Percentiles rank a stretch among this genome's conserved stretches.
These are phyloP conservation scores for Penicillium paradoxum DNA, from an alignment of 495 filamentous ascomycete genomes.

Conservation along the genomic window DNA sequence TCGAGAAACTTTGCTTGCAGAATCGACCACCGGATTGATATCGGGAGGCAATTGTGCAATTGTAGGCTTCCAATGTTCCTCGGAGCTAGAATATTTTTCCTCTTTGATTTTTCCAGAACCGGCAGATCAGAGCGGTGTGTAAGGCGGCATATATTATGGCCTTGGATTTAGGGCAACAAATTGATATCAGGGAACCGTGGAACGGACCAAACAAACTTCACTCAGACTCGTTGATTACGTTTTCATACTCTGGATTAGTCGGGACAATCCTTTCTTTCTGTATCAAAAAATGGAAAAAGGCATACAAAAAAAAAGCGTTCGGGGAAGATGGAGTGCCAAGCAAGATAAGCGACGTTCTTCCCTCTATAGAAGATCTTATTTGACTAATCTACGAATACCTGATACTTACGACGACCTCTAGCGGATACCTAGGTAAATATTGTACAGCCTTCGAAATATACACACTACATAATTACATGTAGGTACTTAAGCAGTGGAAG, in stretches of 20 bases:
- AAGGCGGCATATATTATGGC: constrained; percentile 9
- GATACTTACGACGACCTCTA: too few relatives aligned
- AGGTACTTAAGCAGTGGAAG: too few relatives aligned
- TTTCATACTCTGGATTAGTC: not conserved
- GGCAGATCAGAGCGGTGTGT: constrained; percentile 24
- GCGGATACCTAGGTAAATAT: too few relatives aligned
- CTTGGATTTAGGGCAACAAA: not conserved
- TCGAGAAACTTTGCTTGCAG: not conserved
- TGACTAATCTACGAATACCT: too few relatives aligned
- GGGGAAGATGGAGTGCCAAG: too few relatives aligned
- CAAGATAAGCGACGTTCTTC: too few relatives aligned
- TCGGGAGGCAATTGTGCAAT: constrained; percentile 3
- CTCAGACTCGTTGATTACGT: not conserved
- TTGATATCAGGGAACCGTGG: not conserved
- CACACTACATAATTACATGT: too few relatives aligned
- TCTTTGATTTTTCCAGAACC: constrained; percentile 23
- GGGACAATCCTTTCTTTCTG: too few relatives aligned
- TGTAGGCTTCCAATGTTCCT: constrained; percentile 12
- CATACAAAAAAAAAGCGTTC: too few relatives aligned
- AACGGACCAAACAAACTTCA: not conserved
- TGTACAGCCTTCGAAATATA: too few relatives aligned
- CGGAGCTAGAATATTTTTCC: constrained; percentile 29
- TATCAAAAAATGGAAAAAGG: too few relatives aligned
- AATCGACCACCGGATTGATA: not conserved
- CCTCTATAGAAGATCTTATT: too few relatives aligned